Evolutionary conservation across 306 rosid species (phyloP).

Genomic region (Vigna angularis): DNA sequence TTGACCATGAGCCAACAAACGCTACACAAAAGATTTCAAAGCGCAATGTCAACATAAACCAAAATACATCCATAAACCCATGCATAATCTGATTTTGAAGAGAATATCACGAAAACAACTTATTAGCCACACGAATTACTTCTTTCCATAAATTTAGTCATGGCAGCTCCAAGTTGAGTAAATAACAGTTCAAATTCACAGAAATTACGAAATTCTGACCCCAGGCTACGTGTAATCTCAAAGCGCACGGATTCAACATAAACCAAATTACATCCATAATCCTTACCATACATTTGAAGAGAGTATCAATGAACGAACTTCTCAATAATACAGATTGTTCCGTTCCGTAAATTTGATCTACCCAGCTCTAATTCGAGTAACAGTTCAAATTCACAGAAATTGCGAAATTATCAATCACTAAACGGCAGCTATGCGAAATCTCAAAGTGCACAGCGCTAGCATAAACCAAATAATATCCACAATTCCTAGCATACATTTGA

Average conservation of each 20-base stretch:
- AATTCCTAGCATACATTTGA: slow-evolving; percentile 28
- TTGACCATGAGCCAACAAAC: slow-evolving; percentile 34
- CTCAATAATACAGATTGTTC: background rate
- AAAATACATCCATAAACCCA: slow-evolving; percentile 9
- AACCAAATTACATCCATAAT: background rate
- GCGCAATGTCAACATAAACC: background rate
- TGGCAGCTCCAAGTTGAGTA: slow-evolving; percentile 15
- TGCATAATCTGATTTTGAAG: slow-evolving; percentile 19
- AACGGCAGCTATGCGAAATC: background rate
- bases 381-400: slow-evolving; percentile 7
- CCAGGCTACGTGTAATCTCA: background rate
- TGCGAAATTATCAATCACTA: background rate
- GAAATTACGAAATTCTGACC: background rate
- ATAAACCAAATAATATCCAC: slow-evolving; percentile 8
- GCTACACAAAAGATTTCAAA: background rate
- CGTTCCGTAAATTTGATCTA: slow-evolving; percentile 24
- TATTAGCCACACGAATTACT: background rate
- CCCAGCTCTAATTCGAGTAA: slow-evolving; percentile 17
- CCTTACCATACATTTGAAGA: slow-evolving; percentile 21
- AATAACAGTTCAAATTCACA: slow-evolving; percentile 5
- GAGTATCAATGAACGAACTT: slow-evolving; percentile 12
- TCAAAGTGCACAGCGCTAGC: background rate
- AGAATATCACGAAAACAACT: slow-evolving; percentile 16
- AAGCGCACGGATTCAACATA: background rate
- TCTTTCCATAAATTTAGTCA: slow-evolving; percentile 7